phyloP scores from a whole-genome alignment of 306 rosid species.

The Psophocarpus tetragonolobus region DNA sequence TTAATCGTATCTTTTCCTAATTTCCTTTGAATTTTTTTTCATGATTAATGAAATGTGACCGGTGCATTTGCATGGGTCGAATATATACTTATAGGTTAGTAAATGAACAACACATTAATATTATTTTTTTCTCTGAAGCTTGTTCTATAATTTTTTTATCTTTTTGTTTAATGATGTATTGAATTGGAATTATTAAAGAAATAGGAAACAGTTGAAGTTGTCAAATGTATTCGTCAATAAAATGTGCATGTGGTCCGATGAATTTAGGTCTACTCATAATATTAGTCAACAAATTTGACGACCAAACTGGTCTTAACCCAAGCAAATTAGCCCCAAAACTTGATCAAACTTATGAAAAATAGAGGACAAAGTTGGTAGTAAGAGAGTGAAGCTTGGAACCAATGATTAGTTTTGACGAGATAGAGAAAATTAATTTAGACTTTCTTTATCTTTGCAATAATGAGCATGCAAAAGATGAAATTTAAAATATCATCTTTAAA shows the following conservation, averaged over 20 bases:
- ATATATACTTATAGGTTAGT: background rate
- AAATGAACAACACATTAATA: background rate
- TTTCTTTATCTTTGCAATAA: background rate
- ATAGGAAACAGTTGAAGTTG: background rate
- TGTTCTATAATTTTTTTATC: background rate
- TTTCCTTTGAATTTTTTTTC: too few species aligned
- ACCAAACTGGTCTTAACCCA: background rate
- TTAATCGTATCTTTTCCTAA: too few species aligned
- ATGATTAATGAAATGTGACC: too few species aligned
- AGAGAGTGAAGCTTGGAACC: background rate
- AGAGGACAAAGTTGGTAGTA: background rate
- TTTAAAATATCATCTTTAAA: background rate
- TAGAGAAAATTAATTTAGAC: background rate
- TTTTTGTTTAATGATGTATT: background rate
- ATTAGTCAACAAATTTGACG: background rate
- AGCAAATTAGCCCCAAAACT: background rate
- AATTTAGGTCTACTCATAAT: background rate
- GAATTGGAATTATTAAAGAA: background rate
- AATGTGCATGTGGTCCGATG: background rate
- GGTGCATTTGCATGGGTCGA: too few species aligned
- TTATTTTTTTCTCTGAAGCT: background rate
- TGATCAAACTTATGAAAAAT: background rate
- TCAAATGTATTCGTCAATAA: background rate
- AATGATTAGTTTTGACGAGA: background rate
- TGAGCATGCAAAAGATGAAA: background rate